Evolutionary conservation across 2,329 filamentous ascomycete species (phyloP).

Genomic region (Diaporthe sp.): DNA sequence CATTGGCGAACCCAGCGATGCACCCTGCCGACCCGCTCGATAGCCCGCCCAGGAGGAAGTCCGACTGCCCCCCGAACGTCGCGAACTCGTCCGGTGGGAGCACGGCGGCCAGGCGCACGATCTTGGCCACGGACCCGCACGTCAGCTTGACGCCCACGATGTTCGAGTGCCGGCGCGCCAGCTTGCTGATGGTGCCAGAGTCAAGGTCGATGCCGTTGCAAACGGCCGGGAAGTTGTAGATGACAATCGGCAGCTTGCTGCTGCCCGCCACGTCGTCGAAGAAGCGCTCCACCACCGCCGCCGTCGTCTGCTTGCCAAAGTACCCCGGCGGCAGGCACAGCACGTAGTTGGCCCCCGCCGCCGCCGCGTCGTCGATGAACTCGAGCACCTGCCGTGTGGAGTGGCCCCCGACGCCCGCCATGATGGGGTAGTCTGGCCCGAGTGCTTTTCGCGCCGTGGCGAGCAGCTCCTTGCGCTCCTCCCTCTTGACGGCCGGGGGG

Average conservation of each 20-base stretch:
- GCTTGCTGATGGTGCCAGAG: constrained; percentile 66
- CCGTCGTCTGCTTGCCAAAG: constrained; percentile 71
- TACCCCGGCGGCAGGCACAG: constrained; percentile 73
- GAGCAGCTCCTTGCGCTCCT: constrained; percentile 56
- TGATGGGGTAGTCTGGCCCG: constrained; percentile 65
- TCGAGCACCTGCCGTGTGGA: constrained; percentile 73
- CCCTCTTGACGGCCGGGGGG: constrained; percentile 31
- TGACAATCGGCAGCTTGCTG: constrained; percentile 65
- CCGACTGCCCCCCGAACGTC: constrained; percentile 77
- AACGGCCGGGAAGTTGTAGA: constrained; percentile 77
- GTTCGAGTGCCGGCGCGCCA: constrained; percentile 61
- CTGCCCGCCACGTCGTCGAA: constrained; percentile 65
- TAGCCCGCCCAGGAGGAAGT: constrained; percentile 74
- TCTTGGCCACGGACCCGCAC: constrained; percentile 74
- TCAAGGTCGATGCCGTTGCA: constrained; percentile 77
- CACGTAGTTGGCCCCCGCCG: constrained; percentile 70
- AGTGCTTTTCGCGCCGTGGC: constrained; percentile 64
- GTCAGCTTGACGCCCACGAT: constrained; percentile 75
- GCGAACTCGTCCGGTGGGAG: constrained; percentile 69
- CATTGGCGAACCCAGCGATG: constrained; percentile 72
- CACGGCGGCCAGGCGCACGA: constrained; percentile 66
- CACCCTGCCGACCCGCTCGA: constrained; percentile 68
- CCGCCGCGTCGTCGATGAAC: constrained; percentile 66
- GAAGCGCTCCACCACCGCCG: constrained; percentile 67
- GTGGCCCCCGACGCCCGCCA: constrained; percentile 72